Conservation (phyloP, 257 asterid species). For the Fraxinus pennsylvanica region DNA sequence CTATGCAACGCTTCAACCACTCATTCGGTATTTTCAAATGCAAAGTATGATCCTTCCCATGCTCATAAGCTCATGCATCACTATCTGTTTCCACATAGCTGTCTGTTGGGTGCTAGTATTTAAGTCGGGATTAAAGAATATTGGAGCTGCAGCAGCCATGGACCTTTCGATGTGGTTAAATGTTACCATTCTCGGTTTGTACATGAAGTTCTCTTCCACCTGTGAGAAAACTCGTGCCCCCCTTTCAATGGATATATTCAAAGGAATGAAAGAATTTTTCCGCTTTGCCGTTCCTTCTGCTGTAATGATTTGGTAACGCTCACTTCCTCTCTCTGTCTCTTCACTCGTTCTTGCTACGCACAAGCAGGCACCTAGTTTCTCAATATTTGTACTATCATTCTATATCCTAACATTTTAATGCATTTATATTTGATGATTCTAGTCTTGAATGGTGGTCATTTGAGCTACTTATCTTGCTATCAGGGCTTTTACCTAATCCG, state of each 20-base stretch:
- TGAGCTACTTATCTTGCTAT: conserved; percentile 73
- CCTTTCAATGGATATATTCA: conserved; percentile 51
- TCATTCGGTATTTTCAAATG: conserved; percentile 56
- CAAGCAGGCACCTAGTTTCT: no score
- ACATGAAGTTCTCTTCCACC: conserved; percentile 49
- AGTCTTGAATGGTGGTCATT: conserved; percentile 91
- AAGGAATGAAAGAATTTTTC: conserved; percentile 58
- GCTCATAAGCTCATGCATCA: conserved; percentile 53
- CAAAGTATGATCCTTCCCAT: conserved; percentile 63
- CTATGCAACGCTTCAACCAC: conserved; percentile 58
- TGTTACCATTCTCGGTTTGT: conserved; percentile 40
- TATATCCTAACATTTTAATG: neutral
- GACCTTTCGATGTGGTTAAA: conserved; percentile 64
- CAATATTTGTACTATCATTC: neutral
- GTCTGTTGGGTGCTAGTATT: conserved; percentile 59
- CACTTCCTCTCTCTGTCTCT: neutral
- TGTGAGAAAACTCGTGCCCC: conserved; percentile 60
- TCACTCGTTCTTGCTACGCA: neutral
- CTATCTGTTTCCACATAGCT: conserved; percentile 51
- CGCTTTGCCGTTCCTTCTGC: conserved; percentile 70
- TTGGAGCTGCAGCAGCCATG: conserved; percentile 64
- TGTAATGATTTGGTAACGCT: conserved; percentile 59
- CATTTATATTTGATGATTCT: conserved; percentile 11
- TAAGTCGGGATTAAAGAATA: conserved; percentile 37
- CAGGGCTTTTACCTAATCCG: conserved; percentile 82